Evolutionary conservation across 768 basidiomycete genomes (phyloP), one percentile per base, ranked within the genome.

Genomic region (Neoboletus subvelutipes): DNA sequence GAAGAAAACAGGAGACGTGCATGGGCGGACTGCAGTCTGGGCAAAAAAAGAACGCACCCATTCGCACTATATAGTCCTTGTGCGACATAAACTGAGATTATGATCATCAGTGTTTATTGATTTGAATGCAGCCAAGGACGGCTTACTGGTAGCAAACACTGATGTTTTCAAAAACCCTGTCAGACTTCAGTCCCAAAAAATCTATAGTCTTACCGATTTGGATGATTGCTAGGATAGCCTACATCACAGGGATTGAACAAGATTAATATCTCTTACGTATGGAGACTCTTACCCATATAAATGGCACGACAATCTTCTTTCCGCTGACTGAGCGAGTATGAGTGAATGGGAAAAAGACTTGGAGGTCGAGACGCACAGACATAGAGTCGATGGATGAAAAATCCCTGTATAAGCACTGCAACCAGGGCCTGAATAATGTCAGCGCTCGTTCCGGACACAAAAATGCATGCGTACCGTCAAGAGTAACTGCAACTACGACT

Each of bases 311-410:
- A 13, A 57, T n/a, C 0, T 40, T 57, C 24, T n/a, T 64, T 45
- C 43, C 39, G 1, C 46, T 55, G 26, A 64, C 63, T 64, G 18
- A 4, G 2, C 2, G 8, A 1, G 0, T 1, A 3, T 64, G 18
- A 48, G 29, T 29, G n/a, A 49, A 22, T 24, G 1, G 22, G 10
- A 6, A 34, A 49, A 17, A 3, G 5, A 11, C 11, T n/a, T 1
- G 22, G 2, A 20, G 12, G 4, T 3, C 2, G 12, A 36, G 6
- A 61, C 63, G 22, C 31, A 64, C 63, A 54, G 22, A 26, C 0
- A 1, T 65, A 64, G 42, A 64, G 43, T 45, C 63, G 58, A 31
- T 61, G 26, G 12, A 65, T 42, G 33, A 64, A 57, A 41, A 43
- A 64, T 0, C 55, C 58, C 34, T 65, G 63, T 0, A 55, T 42